phyloP scores from a whole-genome alignment of 1,284 basidiomycete species.

The Macrocystidia cucumis region DNA sequence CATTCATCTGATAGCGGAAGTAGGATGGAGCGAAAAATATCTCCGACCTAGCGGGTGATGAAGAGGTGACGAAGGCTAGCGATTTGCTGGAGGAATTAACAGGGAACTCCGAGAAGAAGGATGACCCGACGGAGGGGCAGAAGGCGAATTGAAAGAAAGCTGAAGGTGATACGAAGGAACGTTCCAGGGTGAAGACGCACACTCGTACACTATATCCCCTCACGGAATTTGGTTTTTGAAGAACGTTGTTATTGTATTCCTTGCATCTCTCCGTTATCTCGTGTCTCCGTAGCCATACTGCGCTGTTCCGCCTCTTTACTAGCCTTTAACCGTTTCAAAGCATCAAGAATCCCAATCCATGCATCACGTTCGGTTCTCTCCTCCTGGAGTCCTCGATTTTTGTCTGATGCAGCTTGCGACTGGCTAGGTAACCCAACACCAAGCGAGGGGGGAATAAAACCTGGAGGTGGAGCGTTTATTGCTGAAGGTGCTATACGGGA shows the following conservation, averaged over 20 bases:
- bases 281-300: too few species aligned
- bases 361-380: constrained; percentile 68
- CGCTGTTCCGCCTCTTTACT: constrained; percentile 21
- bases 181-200: background rate
- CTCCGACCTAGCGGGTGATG: constrained; percentile 37
- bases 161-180: background rate
- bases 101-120: too few species aligned
- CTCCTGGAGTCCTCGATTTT: constrained; percentile 64
- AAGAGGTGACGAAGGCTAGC: constrained; percentile 53
- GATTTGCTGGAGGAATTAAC: constrained; percentile 46
- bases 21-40: constrained; percentile 44
- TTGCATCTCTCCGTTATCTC: constrained; percentile 4
- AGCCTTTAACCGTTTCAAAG: constrained; percentile 53
- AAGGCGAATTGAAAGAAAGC: background rate
- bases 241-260: constrained; percentile 9
- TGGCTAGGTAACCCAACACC: constrained; percentile 62
- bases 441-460: constrained; percentile 66
- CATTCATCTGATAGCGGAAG: constrained; percentile 5
- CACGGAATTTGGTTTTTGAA: background rate
- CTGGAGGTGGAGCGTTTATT: constrained; percentile 65
- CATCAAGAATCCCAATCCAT: constrained; percentile 65
- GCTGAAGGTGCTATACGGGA: constrained; percentile 78
- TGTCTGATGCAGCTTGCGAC: constrained; percentile 25
- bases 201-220: background rate
- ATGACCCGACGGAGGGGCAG: background rate